These are phyloP conservation scores for Thyridium curvatum DNA, from an alignment of 2,329 filamentous ascomycete species.

Conservation along the genomic window DNA sequence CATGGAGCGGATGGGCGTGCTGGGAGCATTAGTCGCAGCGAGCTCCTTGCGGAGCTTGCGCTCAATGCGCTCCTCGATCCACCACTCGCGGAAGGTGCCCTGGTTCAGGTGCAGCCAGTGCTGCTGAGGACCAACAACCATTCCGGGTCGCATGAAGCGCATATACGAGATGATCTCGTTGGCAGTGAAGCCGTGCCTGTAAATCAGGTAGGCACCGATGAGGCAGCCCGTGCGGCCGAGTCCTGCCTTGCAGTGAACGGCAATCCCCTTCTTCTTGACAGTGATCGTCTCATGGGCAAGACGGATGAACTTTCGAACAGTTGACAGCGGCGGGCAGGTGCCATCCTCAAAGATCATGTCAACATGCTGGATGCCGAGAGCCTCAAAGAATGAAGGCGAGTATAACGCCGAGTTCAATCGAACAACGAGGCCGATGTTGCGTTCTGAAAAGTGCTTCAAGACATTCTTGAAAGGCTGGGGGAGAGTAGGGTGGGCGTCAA, in stretches of 20 bases:
- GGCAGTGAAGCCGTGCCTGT: conserved; percentile 93
- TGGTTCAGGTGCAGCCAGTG: conserved; percentile 99
- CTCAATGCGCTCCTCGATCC: conserved; percentile 82
- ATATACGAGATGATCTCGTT: conserved; percentile 97
- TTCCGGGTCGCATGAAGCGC: conserved; percentile 97
- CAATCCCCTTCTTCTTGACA: conserved; percentile 84
- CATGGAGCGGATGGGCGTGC: conserved; percentile 56
- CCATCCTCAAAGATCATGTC: conserved; percentile 99
- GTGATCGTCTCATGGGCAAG: conserved; percentile 93
- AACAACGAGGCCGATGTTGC: conserved; percentile 88
- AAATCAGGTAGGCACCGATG: conserved; percentile 96
- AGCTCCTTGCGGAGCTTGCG: conserved; percentile 57
- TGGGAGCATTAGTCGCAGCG: conserved; percentile 35
- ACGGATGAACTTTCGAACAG: conserved; percentile 93
- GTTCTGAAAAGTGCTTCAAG: conserved; percentile 77
- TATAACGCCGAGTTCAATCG: conserved; percentile 94
- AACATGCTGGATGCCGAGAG: conserved; percentile 87
- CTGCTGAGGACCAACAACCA: conserved; percentile 98
- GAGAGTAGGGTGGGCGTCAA: conserved; percentile 64
- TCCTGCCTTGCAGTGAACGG: conserved; percentile 97
- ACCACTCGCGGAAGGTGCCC: conserved; percentile 96
- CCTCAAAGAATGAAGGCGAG: conserved; percentile 94
- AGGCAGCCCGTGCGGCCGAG: conserved; percentile 92
- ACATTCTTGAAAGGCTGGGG: conserved; percentile 94
- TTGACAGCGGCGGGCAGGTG: conserved; percentile 81